Conservation (phyloP, 768 basidiomycete species). For the Tephrocybe sp. region DNA sequence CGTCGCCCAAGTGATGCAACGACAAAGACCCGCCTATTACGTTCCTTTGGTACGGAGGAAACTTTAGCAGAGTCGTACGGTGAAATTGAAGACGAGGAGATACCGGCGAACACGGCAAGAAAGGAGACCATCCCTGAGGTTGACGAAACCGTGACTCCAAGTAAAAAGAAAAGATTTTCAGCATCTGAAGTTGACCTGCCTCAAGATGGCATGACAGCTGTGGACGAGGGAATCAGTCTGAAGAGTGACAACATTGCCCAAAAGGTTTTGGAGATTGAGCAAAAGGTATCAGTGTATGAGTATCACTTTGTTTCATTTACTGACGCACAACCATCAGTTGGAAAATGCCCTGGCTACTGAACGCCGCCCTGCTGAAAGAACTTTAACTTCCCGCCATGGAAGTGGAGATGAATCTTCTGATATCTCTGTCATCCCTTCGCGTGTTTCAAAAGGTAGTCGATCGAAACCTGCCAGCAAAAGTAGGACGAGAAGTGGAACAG, state of each 20-base stretch:
- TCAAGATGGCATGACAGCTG: slow-evolving; percentile 83
- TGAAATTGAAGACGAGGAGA: slow-evolving; percentile 37
- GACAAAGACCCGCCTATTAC: slow-evolving; percentile 49
- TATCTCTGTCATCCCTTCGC: slow-evolving; percentile 38
- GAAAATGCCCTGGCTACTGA: slow-evolving; percentile 74
- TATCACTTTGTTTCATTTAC: neutral
- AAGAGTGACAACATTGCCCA: slow-evolving; percentile 87
- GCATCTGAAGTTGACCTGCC: slow-evolving; percentile 60
- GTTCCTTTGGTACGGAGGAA: slow-evolving; percentile 78
- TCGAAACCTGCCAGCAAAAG: slow-evolving; percentile 33
- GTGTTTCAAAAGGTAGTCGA: slow-evolving; percentile 36
- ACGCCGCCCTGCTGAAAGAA: slow-evolving; percentile 42
- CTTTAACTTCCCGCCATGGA: slow-evolving; percentile 36
- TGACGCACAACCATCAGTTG: slow-evolving; percentile 44
- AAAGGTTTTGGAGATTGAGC: slow-evolving; percentile 87
- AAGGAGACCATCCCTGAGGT: slow-evolving; percentile 58
- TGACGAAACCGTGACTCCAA: slow-evolving; percentile 46
- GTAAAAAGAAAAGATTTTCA: slow-evolving; percentile 79
- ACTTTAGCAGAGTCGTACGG: slow-evolving; percentile 73
- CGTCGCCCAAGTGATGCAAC: slow-evolving; percentile 61
- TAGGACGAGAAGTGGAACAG: slow-evolving; percentile 59
- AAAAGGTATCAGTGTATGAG: slow-evolving; percentile 72
- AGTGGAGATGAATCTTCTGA: slow-evolving; percentile 63
- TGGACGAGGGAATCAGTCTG: slow-evolving; percentile 81
- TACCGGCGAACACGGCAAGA: slow-evolving; percentile 34